Evolutionary conservation across 2,329 filamentous ascomycete species (phyloP), one percentile per base, ranked within the genome.

Genomic region (Eurotiales sp.): DNA sequence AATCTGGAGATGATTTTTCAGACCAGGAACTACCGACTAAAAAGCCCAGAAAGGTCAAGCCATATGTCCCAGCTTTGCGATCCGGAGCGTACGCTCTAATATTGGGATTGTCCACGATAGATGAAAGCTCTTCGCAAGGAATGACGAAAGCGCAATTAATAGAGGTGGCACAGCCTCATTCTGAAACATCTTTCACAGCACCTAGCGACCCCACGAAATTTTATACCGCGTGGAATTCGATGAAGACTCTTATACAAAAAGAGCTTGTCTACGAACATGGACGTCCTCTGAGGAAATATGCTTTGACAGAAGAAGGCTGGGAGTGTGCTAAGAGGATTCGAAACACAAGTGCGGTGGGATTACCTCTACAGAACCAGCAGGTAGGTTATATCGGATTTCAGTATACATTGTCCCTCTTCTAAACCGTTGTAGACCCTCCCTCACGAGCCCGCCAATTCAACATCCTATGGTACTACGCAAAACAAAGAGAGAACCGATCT

Each of bases 201-300:
- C 84, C 86, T 0, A 76, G 73, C 36, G 85, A 88, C 49, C 75
- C 86, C 0, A 84, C 77, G 10, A 86, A 84, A 51, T 87, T 81
- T 60, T 88, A 88, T 59, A 92, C 88, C 0, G 88, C 88, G 0
- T 93, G 88, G 88, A 86, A 81, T 61, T 90, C 87, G 1, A 90
- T 92, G 79, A 88, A 88, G 63, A 89, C 85, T 0, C 71, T 93
- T 27, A 59, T 84, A 4, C 77, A 83, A 49, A 90, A 91, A 63
- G 86, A 90, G 52, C 71, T 91, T 3, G 86, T 91, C 0, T 84
- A 83, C 51, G 84, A 87, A 58, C 82, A 82, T 48, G 85, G 87
- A 0, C 77, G 85, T 14, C 87, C 87, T 0, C 67, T 83, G 15
- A 80, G 83, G 54, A 82, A 79, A 57, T 93, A 90, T 62, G 75